Percentiles rank a stretch among this genome's conserved stretches.
phyloP scores from a whole-genome alignment of 2,329 filamentous ascomycete genomes.

The Diaporthe citri region DNA sequence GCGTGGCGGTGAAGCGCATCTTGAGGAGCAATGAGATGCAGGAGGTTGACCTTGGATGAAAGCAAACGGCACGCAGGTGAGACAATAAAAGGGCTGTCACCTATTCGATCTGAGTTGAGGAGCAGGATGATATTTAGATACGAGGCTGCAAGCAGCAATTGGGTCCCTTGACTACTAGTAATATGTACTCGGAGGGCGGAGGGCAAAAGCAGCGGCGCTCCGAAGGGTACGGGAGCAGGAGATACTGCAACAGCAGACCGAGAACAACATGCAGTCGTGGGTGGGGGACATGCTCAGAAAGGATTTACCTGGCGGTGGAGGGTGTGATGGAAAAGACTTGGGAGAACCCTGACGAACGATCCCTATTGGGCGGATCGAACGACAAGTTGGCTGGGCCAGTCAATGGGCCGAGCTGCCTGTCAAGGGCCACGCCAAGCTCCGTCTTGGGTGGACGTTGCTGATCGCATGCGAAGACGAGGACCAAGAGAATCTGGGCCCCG shows the following conservation, averaged over 20 bases:
- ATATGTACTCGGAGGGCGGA: not conserved
- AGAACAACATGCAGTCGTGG: not conserved
- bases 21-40: not conserved
- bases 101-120: too few relatives aligned
- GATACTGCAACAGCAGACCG: not conserved
- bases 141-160: not conserved
- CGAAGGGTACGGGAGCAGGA: not conserved
- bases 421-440: conserved; percentile 2
- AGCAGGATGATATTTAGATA: not conserved
- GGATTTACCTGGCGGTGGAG: not conserved
- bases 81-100: not conserved
- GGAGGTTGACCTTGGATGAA: not conserved
- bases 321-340: not conserved
- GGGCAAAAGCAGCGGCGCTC: not conserved
- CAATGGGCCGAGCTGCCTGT: conserved; percentile 3
- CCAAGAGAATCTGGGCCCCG: not conserved
- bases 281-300: not conserved
- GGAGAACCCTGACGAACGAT: not conserved
- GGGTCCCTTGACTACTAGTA: not conserved
- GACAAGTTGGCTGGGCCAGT: not conserved
- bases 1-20: conserved; percentile 29
- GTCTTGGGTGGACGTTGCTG: not conserved
- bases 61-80: too few relatives aligned
- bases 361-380: not conserved
- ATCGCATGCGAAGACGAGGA: not conserved